Base-by-base conservation (phyloP, 2,329 filamentous ascomycete species). In the Cladophialophora exuberans region DNA sequence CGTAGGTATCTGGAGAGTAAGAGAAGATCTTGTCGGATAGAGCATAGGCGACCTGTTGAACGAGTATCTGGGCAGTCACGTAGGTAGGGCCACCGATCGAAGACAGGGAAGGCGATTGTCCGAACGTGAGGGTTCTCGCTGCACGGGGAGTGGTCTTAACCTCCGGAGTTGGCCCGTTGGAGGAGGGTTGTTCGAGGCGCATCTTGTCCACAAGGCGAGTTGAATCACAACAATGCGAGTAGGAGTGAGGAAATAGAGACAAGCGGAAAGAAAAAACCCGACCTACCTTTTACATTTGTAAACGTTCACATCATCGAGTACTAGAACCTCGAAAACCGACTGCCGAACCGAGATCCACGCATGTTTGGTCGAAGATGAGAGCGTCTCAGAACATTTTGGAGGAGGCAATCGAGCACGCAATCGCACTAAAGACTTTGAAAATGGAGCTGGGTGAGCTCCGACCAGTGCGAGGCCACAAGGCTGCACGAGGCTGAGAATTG, bases 11-110 rank as follows among this genome's bases (percentile, higher is more conserved):
- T 23, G 92, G 90, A 2, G 93, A 97, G 79, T 96, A 97, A 53
- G 92, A 89, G 78, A 96, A 99, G 76, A 97, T 86, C 80, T 96
- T 96, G 79, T 97, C 92, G 53, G 93, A 97, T 59, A 99, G 82
- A 61, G 89, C 84, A 76, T 96, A 99, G 58, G 93, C 90, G 62
- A 97, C 88, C 75, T 99, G 94, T 78, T 99, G 94, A 62, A 97
- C 88, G 52, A 99, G 83, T 18, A 90, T 85, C 76, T 99, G 94
- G 25, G 91, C 89, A 35, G 93, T 97, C 59, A 93, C 83, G 75
- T 99, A 99, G 52, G 89, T 94, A 63, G 93, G 89, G 13, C 93
- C 94, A 57, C 83, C 86, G 72, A 97, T 89, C 56, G 77, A 77
- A 51, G 75, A 74, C 56, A 84, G 72, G 28, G 76, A 62, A 54